A percentile compares a stretch with the other conserved stretches of the same genome.
phyloP scores from a whole-genome alignment of 2,329 filamentous ascomycete genomes.

The Amauroascus niger region DNA sequence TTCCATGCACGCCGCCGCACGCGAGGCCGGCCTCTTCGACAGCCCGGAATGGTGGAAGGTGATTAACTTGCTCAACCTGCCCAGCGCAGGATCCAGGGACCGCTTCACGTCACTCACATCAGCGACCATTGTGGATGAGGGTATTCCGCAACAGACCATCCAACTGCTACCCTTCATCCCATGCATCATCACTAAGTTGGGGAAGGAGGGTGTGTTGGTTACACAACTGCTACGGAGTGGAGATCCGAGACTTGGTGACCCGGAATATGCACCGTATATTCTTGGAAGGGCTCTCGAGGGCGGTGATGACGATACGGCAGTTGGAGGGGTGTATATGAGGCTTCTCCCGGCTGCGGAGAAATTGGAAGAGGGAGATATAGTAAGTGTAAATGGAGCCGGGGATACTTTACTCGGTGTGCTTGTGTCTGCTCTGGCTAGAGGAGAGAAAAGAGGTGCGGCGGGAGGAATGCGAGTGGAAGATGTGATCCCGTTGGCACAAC shows the following conservation, averaged over 20 bases:
- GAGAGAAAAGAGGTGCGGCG: constrained; percentile 26
- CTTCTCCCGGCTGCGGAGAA: constrained; percentile 58
- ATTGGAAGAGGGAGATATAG: constrained; percentile 53
- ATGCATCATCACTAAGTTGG: constrained; percentile 74
- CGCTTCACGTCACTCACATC: constrained; percentile 61
- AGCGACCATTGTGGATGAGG: constrained; percentile 59
- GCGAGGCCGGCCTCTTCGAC: constrained; percentile 58
- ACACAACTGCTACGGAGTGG: constrained; percentile 58
- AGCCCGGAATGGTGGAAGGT: constrained; percentile 64
- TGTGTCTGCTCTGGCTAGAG: constrained; percentile 63
- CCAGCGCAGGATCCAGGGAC: constrained; percentile 57
- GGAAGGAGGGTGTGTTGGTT: constrained; percentile 62
- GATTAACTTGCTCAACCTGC: constrained; percentile 70
- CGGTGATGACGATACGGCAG: constrained; percentile 27
- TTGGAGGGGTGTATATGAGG: constrained; percentile 79
- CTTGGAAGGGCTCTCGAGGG: constrained; percentile 49
- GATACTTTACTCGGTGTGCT: constrained; percentile 86
- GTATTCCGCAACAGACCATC: constrained; percentile 72
- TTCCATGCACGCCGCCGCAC: constrained; percentile 66
- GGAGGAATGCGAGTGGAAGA: constrained; percentile 45
- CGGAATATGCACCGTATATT: constrained; percentile 58
- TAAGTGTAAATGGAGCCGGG: constrained; percentile 88
- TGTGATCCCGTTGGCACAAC: constrained; percentile 69
- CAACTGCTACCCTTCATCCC: constrained; percentile 84
- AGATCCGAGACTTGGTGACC: constrained; percentile 57